Evolutionary conservation across 2,329 filamentous ascomycete species (phyloP), one percentile per base, ranked within the genome.

Genomic region (Fonsecaea pugnacius): DNA sequence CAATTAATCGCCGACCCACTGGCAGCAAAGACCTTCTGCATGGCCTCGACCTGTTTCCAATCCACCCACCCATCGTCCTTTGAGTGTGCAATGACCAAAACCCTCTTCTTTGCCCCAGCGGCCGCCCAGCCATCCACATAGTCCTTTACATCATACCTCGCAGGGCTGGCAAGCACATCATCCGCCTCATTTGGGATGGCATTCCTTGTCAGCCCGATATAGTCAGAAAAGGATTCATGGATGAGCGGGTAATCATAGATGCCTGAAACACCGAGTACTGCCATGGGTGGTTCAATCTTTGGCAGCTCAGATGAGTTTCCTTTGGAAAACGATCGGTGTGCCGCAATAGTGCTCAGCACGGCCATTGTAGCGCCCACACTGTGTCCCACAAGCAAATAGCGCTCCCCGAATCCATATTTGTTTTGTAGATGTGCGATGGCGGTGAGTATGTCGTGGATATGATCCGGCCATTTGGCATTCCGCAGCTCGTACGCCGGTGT

Each of bases 11-110:
- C 71, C 74, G 74, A 78, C 83, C 75, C 82, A 82, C 78, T 43
- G 73, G 78, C 71, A 75, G 82, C 73, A 79, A 85, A 74, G 74
- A 80, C 74, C 74, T 82, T 67, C 80, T 82, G 71, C 83, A 86
- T 80, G 2, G 55, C 71, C 50, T 76, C 72, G 6, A 73, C 57
- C 67, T 82, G 79, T 1, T 63, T 67, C 51, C 66, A 63, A 70
- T 80, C 76, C 8, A 81, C 77, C 36, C 80, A 69, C 46, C 72
- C 74, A 71, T 82, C 80, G 18, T 75, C 74, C n/a, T 62, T 60
- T 4, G 78, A 80, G 60, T 78, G 75, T 30, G 77, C 78, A 33
- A 82, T 64, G 10, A 81, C 72, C 12, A 74, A 74, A 40, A 78
- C 69, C 36, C 71, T 68, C 6, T 77, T 77, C 46, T 67, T 68